Conservation (phyloP, 192 early-diverging fungal genomes). For the Linnemannia exigua region DNA sequence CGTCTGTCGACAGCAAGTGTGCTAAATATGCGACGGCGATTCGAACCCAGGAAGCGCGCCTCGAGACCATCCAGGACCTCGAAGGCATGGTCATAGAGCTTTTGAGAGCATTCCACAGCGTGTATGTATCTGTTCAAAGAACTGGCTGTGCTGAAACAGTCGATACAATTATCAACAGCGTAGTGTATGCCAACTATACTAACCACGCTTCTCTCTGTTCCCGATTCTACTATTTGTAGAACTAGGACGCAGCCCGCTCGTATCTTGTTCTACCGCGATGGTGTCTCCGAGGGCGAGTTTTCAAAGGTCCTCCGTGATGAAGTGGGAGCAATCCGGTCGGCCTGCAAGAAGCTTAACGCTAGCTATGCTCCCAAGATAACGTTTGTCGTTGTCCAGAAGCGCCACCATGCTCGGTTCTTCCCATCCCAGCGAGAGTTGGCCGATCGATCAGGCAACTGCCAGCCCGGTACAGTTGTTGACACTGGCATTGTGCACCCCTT, state of each 20-base stretch:
- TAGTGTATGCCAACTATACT: not conserved
- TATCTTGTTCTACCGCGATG: constrained; percentile 91
- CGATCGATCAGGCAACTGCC: constrained; percentile 83
- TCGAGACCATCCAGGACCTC: constrained; percentile 75
- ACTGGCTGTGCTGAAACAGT: not conserved
- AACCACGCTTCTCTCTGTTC: not conserved
- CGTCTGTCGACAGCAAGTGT: constrained; percentile 67
- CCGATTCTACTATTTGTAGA: not conserved
- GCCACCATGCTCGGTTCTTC: constrained; percentile 89
- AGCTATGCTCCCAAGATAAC: constrained; percentile 84
- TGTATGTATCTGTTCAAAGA: not conserved
- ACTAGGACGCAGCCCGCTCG: constrained; percentile 77
- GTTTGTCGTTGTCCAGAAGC: constrained; percentile 85
- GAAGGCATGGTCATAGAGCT: constrained; percentile 73
- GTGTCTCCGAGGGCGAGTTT: constrained; percentile 86
- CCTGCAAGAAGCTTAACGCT: constrained; percentile 70
- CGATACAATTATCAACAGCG: not conserved
- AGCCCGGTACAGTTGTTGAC: constrained; percentile 85
- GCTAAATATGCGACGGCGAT: constrained; percentile 68
- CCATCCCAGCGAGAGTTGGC: constrained; percentile 66
- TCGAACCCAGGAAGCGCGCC: constrained; percentile 70
- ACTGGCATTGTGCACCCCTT: constrained; percentile 75
- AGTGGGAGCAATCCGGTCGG: constrained; percentile 29
- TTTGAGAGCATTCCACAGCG: constrained; percentile 70
- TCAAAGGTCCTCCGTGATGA: not conserved